Evolutionary conservation across 2,329 filamentous ascomycete genomes (phyloP).

Genomic region (Hypocrella siamensis): DNA sequence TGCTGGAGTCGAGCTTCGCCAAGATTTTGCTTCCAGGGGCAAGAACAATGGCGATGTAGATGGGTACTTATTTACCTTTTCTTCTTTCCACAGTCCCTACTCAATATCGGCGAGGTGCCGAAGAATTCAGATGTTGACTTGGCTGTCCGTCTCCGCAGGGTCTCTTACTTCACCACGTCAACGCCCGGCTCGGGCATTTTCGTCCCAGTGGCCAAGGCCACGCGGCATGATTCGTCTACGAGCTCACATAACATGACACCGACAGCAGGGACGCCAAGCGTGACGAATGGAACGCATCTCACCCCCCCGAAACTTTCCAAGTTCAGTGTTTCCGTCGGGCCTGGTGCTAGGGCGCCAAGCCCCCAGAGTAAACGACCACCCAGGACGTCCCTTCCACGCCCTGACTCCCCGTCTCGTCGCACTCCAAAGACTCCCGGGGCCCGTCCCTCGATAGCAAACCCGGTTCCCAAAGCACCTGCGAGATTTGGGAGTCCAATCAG

Average conservation of each 20-base stretch:
- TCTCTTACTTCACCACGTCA: constrained; percentile 69
- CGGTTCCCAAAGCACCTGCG: constrained; percentile 11
- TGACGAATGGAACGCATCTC: constrained; percentile 41
- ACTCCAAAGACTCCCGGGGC: constrained; percentile 45
- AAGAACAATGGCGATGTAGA: constrained; percentile 97
- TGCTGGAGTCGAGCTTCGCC: constrained; percentile 76
- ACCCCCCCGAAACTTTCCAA: constrained; percentile 54
- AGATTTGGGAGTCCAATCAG: constrained; percentile 27
- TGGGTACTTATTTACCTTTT: constrained; percentile 56
- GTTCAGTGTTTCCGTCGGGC: constrained; percentile 80
- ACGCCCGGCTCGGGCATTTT: constrained; percentile 82
- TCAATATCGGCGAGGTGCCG: too few relatives aligned
- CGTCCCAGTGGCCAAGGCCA: constrained; percentile 68
- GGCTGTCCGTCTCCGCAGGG: too few relatives aligned
- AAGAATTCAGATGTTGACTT: too few relatives aligned
- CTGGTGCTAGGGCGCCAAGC: constrained; percentile 49
- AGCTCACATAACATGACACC: constrained; percentile 50
- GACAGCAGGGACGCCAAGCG: constrained; percentile 43
- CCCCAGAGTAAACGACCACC: constrained; percentile 51
- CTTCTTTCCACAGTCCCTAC: background rate
- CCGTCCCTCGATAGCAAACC: constrained; percentile 39
- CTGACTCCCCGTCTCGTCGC: constrained; percentile 71
- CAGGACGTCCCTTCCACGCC: constrained; percentile 67
- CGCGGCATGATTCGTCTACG: constrained; percentile 43
- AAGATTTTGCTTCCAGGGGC: constrained; percentile 65